Evolutionary conservation across 1,139 yeast genomes (phyloP).

Genomic region (Lodderomyces orthopsilosis): DNA sequence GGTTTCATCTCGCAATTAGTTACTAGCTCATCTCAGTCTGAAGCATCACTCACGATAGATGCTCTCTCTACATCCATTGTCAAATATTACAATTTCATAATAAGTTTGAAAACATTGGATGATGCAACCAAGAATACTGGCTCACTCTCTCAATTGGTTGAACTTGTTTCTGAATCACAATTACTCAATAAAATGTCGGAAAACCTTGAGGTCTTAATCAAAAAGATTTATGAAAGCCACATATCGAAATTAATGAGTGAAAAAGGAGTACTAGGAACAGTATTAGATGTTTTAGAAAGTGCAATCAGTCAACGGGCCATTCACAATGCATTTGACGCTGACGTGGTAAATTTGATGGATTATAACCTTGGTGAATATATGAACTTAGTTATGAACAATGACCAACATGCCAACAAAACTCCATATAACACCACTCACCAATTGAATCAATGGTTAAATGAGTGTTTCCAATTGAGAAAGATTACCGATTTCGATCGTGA

Average conservation of each 20-base stretch:
- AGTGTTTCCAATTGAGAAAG: conserved; percentile 12
- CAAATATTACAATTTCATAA: conserved; percentile 23
- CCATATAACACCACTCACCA: conserved; percentile 11
- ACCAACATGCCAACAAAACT: background rate
- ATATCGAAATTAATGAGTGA: conserved; percentile 8
- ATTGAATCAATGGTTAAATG: conserved; percentile 26
- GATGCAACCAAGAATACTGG: conserved; percentile 9
- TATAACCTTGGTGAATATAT: conserved; percentile 26
- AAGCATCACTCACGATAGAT: background rate
- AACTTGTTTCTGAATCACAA: conserved; percentile 4
- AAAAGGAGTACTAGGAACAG: conserved; percentile 7
- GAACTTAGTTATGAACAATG: background rate
- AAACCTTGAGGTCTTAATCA: conserved; percentile 8
- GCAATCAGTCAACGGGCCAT: background rate
- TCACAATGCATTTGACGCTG: conserved; percentile 7
- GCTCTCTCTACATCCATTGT: background rate
- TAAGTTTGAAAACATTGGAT: conserved; percentile 19
- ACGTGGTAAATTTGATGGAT: conserved; percentile 26
- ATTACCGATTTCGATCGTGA: conserved; percentile 1
- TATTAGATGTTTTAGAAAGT: background rate
- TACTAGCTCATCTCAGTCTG: background rate
- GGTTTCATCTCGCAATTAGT: background rate
- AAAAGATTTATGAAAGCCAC: conserved; percentile 7
- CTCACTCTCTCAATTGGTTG: conserved; percentile 8
- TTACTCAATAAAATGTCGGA: conserved; percentile 6